Conservation (phyloP, 75 land plant genomes). For the Chamaecyparis obtusa region DNA sequence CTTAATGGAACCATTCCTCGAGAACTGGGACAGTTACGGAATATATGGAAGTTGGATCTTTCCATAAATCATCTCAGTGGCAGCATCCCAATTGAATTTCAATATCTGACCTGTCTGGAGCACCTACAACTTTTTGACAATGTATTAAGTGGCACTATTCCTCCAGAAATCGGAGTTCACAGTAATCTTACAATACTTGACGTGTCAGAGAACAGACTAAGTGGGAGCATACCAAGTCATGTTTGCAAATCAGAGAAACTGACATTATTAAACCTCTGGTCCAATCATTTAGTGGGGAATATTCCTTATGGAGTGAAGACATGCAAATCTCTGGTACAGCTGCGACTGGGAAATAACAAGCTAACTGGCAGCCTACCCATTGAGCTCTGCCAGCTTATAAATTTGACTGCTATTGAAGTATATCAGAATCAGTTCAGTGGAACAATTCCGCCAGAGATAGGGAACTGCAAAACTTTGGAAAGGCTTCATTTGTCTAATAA, state of each 20-base stretch:
- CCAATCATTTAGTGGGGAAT: conserved; percentile 56
- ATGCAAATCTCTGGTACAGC: conserved; percentile 54
- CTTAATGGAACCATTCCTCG: conserved; percentile 56
- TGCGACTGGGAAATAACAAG: conserved; percentile 59
- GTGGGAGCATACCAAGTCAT: conserved; percentile 57
- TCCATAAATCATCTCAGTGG: conserved; percentile 68
- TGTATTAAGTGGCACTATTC: conserved; percentile 50
- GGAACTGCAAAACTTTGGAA: conserved; percentile 52
- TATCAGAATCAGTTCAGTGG: conserved; percentile 68
- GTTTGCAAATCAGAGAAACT: conserved; percentile 50
- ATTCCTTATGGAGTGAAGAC: conserved; percentile 53
- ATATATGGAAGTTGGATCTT: conserved; percentile 57
- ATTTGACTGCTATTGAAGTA: conserved; percentile 51
- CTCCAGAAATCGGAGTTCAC: conserved; percentile 46
- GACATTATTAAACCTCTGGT: conserved; percentile 42
- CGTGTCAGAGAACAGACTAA: conserved; percentile 58
- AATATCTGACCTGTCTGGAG: conserved; percentile 31
- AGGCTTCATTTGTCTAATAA: conserved; percentile 55
- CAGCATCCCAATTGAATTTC: conserved; percentile 54
- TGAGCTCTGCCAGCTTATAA: conserved; percentile 61
- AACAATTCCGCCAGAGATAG: conserved; percentile 53
- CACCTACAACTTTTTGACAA: conserved; percentile 67
- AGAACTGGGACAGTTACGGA: conserved; percentile 41
- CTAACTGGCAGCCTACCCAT: conserved; percentile 71
- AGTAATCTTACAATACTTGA: conserved; percentile 61